Evolutionary conservation across 1,139 yeast species (phyloP).

Genomic region (Hyphopichia pseudoburtonii): DNA sequence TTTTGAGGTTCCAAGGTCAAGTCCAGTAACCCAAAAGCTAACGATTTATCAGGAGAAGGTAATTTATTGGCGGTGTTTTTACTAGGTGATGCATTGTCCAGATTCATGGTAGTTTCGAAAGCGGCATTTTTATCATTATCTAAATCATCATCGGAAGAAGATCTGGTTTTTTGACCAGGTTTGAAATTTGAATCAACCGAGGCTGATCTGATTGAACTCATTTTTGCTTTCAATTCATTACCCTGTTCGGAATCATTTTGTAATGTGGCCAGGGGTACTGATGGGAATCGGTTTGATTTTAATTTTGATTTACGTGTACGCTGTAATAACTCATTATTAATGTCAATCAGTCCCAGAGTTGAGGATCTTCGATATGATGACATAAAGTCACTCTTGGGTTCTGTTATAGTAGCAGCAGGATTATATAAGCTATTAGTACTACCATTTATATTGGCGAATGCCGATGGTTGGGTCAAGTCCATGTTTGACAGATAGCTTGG

Average conservation of each 20-base stretch:
- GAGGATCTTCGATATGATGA: conserved; percentile 1
- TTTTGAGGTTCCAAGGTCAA: conserved; percentile 16
- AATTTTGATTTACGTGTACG: conserved; percentile 35
- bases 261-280: conserved; percentile 29
- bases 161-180: conserved; percentile 17
- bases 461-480: conserved; percentile 1
- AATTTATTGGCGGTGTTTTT: too few relatives aligned
- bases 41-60: conserved; percentile 8
- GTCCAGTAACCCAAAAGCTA: conserved; percentile 15
- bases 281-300: conserved; percentile 37
- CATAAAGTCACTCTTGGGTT: not conserved
- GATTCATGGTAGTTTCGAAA: not conserved
- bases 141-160: conserved; percentile 2
- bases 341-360: conserved; percentile 5
- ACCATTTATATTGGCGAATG: not conserved
- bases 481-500: not conserved
- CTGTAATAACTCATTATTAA: conserved; percentile 23
- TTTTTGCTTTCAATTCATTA: conserved; percentile 2
- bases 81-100: not conserved
- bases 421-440: too few relatives aligned
- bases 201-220: conserved; percentile 15
- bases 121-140: not conserved
- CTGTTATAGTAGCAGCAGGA: too few relatives aligned
- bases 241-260: conserved; percentile 4
- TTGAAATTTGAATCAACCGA: conserved; percentile 29